Evolutionary conservation across 805 yeast genomes (phyloP).

Genomic region (Wickerhamomyces xylosicus): DNA sequence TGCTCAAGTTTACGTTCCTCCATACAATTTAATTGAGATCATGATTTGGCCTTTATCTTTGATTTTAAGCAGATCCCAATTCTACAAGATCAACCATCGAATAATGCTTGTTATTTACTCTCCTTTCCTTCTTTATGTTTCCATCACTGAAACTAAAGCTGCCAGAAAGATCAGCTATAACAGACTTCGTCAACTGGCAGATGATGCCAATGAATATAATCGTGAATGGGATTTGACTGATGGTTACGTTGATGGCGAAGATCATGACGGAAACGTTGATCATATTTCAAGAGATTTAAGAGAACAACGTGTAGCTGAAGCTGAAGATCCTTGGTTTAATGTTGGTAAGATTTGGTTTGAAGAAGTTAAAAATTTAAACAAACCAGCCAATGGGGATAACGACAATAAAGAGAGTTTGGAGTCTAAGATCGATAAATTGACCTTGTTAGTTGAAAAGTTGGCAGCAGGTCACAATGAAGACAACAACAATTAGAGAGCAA

Average conservation of each 20-base stretch:
- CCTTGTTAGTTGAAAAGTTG: constrained; percentile 13
- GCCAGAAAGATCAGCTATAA: constrained; percentile 70
- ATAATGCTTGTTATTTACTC: constrained; percentile 59
- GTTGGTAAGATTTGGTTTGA: constrained; percentile 41
- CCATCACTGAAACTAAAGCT: constrained; percentile 51
- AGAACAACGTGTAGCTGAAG: constrained; percentile 53
- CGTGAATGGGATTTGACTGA: constrained; percentile 79
- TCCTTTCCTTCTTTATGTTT: constrained; percentile 52
- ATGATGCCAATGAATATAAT: constrained; percentile 72
- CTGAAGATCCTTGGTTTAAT: constrained; percentile 58
- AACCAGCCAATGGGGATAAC: constrained; percentile 50
- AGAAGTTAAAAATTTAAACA: constrained; percentile 39
- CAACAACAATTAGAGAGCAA: constrained; percentile 10
- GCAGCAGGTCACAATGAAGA: constrained; percentile 14
- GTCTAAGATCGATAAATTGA: constrained; percentile 32
- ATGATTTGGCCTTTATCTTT: constrained; percentile 34
- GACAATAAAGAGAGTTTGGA: constrained; percentile 50
- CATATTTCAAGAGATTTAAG: constrained; percentile 29
- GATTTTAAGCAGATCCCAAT: neutral
- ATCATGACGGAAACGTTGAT: constrained; percentile 4
- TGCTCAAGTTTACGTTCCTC: constrained; percentile 76
- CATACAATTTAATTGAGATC: constrained; percentile 66
- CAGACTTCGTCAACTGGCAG: constrained; percentile 49
- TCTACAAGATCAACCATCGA: constrained; percentile 36
- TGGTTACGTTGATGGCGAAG: constrained; percentile 37